Base-by-base conservation (phyloP, 2,329 filamentous ascomycete species). In the Sarocladiaceae sp. region DNA sequence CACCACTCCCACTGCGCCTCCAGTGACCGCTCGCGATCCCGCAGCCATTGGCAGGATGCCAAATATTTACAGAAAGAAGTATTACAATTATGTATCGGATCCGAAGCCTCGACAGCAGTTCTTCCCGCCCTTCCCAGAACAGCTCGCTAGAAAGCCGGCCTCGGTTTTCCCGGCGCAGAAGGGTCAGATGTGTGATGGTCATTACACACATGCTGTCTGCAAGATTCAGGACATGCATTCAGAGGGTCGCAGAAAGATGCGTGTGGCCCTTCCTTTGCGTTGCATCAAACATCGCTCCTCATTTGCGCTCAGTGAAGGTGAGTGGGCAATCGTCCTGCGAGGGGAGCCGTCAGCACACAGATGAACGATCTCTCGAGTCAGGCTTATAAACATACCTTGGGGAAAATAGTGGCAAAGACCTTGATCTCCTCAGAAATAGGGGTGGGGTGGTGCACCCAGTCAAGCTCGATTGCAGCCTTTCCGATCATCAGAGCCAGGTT, bases 331-430 rank as follows among this genome's bases (percentile, higher is more conserved):
- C 87, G 66, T 95, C 90, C 88, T 93, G 58, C 11, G 1, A 12
- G 25, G 4, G 15, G 17, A 39, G 18, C 20, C 40, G 60, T 74
- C 56, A 66, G 60, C 10, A n/a, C 7, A 6, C 10, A 50, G 22
- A 18, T n/a, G 10, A 12, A 4, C 28, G 23, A 28, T 20, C 11
- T 20, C 15, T 18, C 15, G 3, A 31, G 4, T 52, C 37, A 28
- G 56, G 52, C 54, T 37, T 25, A 48, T 11, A 35, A 50, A 74
- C 85, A 70, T 73, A 95, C 92, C 87, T 88, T 87, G 53, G 94
- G 94, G 80, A 99, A 99, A 61, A 99, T 96, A 25, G 91, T 97
- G 36, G 94, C 94, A 73, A 97, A 99, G 59, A 97, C 93, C 76
- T 96, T 93, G 71, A 99, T 97, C 71, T 96, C 86, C 74, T 99